A percentile compares a stretch with the other conserved stretches of the same genome.
Conservation (phyloP, 805 yeast genomes). For the Myxozyma udenii region DNA sequence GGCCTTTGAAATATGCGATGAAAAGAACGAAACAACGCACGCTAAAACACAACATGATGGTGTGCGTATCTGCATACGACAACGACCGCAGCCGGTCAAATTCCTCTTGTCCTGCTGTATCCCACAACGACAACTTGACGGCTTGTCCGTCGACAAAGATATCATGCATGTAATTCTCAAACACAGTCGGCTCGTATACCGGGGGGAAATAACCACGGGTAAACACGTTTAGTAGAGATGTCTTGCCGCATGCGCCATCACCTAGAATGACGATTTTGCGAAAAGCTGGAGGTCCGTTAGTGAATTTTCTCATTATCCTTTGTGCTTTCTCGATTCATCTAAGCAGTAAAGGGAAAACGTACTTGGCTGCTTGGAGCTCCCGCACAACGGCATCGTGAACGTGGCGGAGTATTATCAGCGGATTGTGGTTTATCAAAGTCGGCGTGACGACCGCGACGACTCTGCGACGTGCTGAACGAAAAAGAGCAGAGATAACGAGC, state of each 20-base stretch:
- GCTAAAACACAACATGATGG: slow-evolving; percentile 87
- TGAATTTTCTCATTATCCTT: not conserved
- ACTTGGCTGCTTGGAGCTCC: slow-evolving; percentile 31
- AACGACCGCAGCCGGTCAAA: slow-evolving; percentile 90
- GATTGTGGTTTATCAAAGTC: not conserved
- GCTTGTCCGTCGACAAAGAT: slow-evolving; percentile 93
- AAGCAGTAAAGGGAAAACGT: slow-evolving; percentile 11
- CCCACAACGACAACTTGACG: slow-evolving; percentile 92
- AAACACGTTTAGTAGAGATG: slow-evolving; percentile 89
- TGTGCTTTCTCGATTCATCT: too few species aligned
- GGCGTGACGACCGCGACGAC: not conserved
- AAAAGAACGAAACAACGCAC: slow-evolving; percentile 5
- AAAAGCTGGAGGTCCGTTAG: slow-evolving; percentile 15
- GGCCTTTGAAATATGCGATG: not conserved
- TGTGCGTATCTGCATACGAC: slow-evolving; percentile 92
- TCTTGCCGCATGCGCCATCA: slow-evolving; percentile 85
- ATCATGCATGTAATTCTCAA: slow-evolving; percentile 95
- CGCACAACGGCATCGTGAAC: slow-evolving; percentile 41
- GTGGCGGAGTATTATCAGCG: not conserved
- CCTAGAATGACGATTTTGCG: slow-evolving; percentile 32
- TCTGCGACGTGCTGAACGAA: too few species aligned
- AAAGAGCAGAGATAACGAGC: too few species aligned
- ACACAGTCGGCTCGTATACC: slow-evolving; percentile 96
- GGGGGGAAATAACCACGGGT: slow-evolving; percentile 98
- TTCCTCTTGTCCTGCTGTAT: slow-evolving; percentile 93